phyloP scores from a whole-genome alignment of 2,329 filamentous ascomycete species.

The Colletotrichum truncatum region DNA sequence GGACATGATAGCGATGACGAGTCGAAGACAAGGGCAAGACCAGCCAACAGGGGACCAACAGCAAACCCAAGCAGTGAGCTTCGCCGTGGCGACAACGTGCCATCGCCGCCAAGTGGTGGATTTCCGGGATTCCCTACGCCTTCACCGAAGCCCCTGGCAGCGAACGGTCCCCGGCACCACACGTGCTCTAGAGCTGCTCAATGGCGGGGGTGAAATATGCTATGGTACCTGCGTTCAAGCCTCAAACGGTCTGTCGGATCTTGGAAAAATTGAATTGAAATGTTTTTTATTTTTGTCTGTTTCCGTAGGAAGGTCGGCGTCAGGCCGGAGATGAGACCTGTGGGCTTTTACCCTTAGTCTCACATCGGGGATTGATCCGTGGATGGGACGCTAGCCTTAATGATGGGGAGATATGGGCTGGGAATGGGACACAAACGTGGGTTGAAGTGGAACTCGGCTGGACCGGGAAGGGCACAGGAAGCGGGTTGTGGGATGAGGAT shows the following conservation, averaged over 20 bases:
- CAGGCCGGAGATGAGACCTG: not conserved
- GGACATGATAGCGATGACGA: too few relatives aligned
- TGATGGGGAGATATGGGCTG: not conserved
- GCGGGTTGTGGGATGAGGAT: not conserved
- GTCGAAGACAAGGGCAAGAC: too few relatives aligned
- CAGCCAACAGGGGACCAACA: not conserved
- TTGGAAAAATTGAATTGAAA: too few relatives aligned
- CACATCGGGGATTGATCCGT: not conserved
- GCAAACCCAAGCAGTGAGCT: not conserved
- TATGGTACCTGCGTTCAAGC: not conserved
- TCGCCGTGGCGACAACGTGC: not conserved
- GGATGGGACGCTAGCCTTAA: constrained; percentile 12
- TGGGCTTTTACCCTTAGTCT: not conserved
- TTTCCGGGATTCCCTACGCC: not conserved
- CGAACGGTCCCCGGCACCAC: not conserved
- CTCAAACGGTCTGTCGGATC: not conserved
- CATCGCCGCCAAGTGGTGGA: not conserved
- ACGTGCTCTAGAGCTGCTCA: not conserved
- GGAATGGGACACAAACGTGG: not conserved
- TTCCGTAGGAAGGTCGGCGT: not conserved
- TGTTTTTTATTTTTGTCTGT: not conserved
- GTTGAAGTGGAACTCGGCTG: not conserved
- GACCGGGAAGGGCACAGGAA: not conserved
- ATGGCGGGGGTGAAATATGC: not conserved
- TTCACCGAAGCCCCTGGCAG: not conserved